Evolutionary conservation across 1,284 basidiomycete genomes (phyloP).

Genomic region (Austroboletus olivaceoglutinosus): DNA sequence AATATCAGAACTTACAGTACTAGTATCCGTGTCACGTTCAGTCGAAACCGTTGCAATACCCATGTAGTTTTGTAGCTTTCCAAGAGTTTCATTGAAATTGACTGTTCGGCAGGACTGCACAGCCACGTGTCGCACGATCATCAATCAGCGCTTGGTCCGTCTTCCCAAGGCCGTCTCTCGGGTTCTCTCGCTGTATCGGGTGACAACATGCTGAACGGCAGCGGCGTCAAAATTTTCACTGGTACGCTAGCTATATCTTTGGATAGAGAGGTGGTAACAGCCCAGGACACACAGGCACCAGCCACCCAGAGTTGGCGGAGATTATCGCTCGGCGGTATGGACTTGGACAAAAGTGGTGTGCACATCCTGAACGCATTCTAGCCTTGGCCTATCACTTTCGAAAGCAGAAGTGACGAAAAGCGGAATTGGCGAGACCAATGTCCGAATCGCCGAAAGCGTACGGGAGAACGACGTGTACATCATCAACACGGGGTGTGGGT

Average conservation of each 20-base stretch:
- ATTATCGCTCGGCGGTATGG: conserved; percentile 87
- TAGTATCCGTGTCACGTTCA: conserved; percentile 32
- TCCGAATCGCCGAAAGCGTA: conserved; percentile 93
- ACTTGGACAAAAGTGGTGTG: conserved; percentile 19
- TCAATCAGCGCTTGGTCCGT: conserved; percentile 3
- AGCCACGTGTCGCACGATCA: conserved; percentile 25
- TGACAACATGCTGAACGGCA: conserved; percentile 66
- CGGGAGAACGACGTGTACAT: conserved; percentile 99
- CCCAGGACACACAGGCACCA: conserved; percentile 60
- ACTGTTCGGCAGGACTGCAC: background rate
- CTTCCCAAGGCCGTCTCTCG: background rate
- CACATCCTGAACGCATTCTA: conserved; percentile 35
- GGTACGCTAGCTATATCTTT: conserved; percentile 50
- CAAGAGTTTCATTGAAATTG: background rate
- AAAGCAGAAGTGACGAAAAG: conserved; percentile 85
- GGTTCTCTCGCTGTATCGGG: conserved; percentile 9
- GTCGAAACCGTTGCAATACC: conserved; percentile 32
- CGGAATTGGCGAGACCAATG: conserved; percentile 89
- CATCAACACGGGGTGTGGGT: conserved; percentile 90
- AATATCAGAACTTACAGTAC: conserved; percentile 30
- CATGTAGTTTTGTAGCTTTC: conserved; percentile 39
- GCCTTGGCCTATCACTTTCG: conserved; percentile 81
- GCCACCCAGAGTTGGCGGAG: conserved; percentile 93
- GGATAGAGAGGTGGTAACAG: background rate
- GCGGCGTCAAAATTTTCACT: conserved; percentile 89